phyloP scores from a whole-genome alignment of 2,329 filamentous ascomycete species.

The Cladophialophora bantiana region DNA sequence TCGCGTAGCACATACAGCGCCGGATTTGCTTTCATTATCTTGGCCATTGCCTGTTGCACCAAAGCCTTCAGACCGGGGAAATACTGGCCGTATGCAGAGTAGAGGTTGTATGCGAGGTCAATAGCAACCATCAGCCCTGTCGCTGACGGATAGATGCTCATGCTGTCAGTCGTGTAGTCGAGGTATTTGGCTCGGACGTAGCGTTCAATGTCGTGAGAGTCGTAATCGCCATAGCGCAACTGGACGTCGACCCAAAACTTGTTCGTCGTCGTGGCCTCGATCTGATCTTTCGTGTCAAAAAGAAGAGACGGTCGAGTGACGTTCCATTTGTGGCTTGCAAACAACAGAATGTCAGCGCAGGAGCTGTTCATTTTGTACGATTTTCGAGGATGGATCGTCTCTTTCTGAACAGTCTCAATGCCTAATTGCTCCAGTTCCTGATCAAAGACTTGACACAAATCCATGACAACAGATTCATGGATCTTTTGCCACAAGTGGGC shows the following conservation, averaged over 20 bases:
- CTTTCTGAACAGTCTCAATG: slow-evolving; percentile 97
- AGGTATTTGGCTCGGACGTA: slow-evolving; percentile 98
- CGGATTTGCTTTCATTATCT: slow-evolving; percentile 99
- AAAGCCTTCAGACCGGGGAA: slow-evolving; percentile 97
- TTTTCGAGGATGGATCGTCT: slow-evolving; percentile 98
- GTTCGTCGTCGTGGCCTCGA: slow-evolving; percentile 92
- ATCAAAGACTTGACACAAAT: slow-evolving; percentile 97
- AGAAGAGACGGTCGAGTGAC: slow-evolving; percentile 91
- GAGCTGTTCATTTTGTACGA: slow-evolving; percentile 99
- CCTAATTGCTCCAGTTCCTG: slow-evolving; percentile 94
- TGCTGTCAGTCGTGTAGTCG: slow-evolving; percentile 97
- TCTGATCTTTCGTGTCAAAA: slow-evolving; percentile 95
- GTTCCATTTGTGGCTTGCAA: slow-evolving; percentile 98
- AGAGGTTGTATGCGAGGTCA: slow-evolving; percentile 96
- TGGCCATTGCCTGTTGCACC: slow-evolving; percentile 97
- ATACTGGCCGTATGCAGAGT: slow-evolving; percentile 97
- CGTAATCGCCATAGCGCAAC: slow-evolving; percentile 95
- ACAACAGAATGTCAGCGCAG: slow-evolving; percentile 94
- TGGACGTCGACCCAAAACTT: slow-evolving; percentile 99
- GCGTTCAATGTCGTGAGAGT: slow-evolving; percentile 97
- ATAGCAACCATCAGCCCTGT: slow-evolving; percentile 98
- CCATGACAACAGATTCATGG: slow-evolving; percentile 98
- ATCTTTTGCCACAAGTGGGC: slow-evolving; percentile 99
- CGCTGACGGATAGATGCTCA: slow-evolving; percentile 97
- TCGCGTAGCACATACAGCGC: slow-evolving; percentile 95